Conservation (phyloP, 495 filamentous ascomycete species). For the Penicillium pancosmium region DNA sequence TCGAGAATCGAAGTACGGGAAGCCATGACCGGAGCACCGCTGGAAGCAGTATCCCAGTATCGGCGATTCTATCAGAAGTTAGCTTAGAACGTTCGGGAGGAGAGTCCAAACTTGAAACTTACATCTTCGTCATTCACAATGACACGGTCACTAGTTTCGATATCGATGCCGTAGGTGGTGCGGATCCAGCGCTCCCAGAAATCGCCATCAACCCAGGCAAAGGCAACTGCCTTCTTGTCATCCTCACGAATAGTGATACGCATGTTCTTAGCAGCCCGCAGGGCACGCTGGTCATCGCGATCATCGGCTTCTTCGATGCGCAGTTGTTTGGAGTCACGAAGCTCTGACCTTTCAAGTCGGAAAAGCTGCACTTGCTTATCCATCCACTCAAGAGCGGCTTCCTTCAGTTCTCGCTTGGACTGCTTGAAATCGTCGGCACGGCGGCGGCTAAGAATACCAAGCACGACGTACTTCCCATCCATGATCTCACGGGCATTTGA, state of each 20-base stretch:
- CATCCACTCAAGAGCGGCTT: constrained; percentile 95
- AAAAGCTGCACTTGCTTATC: constrained; percentile 89
- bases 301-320: constrained; percentile 97
- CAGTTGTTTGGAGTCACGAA: constrained; percentile 91
- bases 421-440: constrained; percentile 75
- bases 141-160: constrained; percentile 82
- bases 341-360: constrained; percentile 86
- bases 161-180: constrained; percentile 89
- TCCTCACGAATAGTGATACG: constrained; percentile 84
- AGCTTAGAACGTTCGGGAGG: constrained; percentile 21
- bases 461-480: constrained; percentile 88
- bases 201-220: constrained; percentile 97
- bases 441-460: constrained; percentile 83
- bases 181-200: constrained; percentile 98
- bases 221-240: constrained; percentile 84
- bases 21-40: constrained; percentile 82
- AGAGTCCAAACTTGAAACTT: constrained; percentile 43
- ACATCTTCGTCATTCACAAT: constrained; percentile 98
- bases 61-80: constrained; percentile 68
- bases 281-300: constrained; percentile 82
- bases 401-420: constrained; percentile 89
- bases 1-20: constrained; percentile 94
- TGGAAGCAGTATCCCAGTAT: constrained; percentile 93
- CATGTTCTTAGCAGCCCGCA: constrained; percentile 88
- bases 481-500: constrained; percentile 92